These are phyloP conservation scores for Curvularia eragrostidis DNA, from an alignment of 2,329 filamentous ascomycete genomes.

Conservation along the genomic window DNA sequence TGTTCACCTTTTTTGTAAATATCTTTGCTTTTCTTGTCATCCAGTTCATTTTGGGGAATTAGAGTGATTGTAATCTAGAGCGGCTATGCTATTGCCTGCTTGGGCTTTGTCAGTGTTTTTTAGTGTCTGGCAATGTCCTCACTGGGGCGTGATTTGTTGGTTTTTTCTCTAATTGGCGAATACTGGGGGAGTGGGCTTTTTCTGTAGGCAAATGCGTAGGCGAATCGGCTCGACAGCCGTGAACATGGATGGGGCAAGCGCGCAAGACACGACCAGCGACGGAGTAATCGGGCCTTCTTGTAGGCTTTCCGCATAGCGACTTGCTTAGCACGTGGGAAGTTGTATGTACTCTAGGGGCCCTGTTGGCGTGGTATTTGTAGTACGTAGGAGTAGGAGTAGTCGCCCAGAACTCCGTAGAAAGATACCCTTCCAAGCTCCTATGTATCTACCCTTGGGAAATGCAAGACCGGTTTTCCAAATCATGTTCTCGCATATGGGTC, in stretches of 20 bases:
- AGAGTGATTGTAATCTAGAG: slow-evolving; percentile 6
- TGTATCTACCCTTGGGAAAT: too few species aligned
- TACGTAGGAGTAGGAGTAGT: neutral
- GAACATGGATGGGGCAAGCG: slow-evolving; percentile 1
- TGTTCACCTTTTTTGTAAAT: neutral
- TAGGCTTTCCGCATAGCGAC: neutral
- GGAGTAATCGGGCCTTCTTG: slow-evolving; percentile 3
- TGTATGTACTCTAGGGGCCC: neutral
- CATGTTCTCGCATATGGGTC: too few species aligned
- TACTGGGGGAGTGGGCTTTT: neutral
- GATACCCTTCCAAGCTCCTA: too few species aligned
- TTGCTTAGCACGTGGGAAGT: slow-evolving; percentile 5
- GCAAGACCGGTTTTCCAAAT: too few species aligned
- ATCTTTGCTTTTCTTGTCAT: neutral
- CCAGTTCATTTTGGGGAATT: neutral
- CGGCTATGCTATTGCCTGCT: slow-evolving; percentile 5
- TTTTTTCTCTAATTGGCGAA: slow-evolving; percentile 13
- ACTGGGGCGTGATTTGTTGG: slow-evolving; percentile 12
- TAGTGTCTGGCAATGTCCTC: slow-evolving; percentile 1
- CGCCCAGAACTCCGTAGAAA: too few species aligned
- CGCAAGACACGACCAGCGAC: neutral
- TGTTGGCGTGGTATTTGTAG: slow-evolving; percentile 2
- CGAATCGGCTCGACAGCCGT: slow-evolving; percentile 12
- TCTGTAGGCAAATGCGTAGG: neutral
- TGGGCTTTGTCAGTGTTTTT: neutral